Conservation (phyloP, 78 protist genomes). For the Dictyostelium intermedium region DNA sequence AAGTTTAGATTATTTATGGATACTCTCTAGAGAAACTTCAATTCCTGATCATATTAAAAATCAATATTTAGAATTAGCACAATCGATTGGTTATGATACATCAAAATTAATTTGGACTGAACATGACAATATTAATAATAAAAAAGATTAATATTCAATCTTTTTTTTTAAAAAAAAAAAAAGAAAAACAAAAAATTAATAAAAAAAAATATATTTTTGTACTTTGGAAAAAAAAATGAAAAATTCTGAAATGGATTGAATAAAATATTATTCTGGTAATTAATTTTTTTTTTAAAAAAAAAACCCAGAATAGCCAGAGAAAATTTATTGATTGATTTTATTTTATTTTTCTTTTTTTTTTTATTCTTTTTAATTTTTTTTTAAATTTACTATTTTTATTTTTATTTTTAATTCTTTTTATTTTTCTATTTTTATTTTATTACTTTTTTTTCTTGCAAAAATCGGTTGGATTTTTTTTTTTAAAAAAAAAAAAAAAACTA, state of each 20-base stretch:
- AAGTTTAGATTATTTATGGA: neutral
- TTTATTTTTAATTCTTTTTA: too few species aligned
- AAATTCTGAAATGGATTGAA: neutral
- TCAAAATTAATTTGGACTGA: constrained; percentile 3
- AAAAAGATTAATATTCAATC: neutral
- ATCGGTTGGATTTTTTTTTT: neutral
- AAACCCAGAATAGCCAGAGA: too few species aligned
- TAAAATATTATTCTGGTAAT: neutral
- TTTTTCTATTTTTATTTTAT: too few species aligned
- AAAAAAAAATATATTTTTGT: neutral
- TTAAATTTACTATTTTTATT: too few species aligned
- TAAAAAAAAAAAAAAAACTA: too few species aligned
- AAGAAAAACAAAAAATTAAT: neutral
- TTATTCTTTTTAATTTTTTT: too few species aligned
- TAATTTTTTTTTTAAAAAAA: too few species aligned
- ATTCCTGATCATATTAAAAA: neutral
- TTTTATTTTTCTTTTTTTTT: too few species aligned
- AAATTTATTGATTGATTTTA: too few species aligned
- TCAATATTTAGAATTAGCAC: neutral
- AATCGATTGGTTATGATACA: neutral
- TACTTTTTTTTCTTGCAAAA: neutral
- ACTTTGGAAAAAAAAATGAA: neutral
- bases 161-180: neutral
- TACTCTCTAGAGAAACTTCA: neutral
- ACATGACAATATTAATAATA: neutral